A percentile compares a stretch with the other conserved stretches of the same genome.
Evolutionary conservation across 345 rosid genomes (phyloP).

Genomic region (Eucalyptus microcorys): DNA sequence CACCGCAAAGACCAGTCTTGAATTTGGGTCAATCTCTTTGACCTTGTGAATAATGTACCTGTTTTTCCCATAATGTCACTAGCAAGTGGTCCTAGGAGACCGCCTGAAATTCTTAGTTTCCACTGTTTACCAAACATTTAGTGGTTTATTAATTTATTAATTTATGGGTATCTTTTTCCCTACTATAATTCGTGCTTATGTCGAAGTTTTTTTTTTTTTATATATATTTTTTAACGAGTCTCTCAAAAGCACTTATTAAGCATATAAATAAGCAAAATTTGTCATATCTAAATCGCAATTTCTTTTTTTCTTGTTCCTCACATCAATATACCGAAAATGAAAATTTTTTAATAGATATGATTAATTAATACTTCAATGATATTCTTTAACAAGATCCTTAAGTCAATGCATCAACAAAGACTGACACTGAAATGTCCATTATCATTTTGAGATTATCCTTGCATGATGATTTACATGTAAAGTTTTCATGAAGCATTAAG

Average conservation of each 20-base stretch:
- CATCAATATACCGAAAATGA: not conserved
- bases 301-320: not conserved
- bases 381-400: not conserved
- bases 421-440: not conserved
- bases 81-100: not conserved
- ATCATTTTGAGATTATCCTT: not conserved
- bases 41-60: not conserved
- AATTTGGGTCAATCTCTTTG: not conserved
- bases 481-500: not conserved
- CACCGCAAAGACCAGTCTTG: not conserved
- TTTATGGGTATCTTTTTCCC: not conserved
- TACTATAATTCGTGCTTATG: not conserved
- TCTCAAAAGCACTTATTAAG: not conserved
- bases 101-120: not conserved
- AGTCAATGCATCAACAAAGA: not conserved
- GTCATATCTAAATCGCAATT: not conserved
- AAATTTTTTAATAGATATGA: not conserved
- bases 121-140: not conserved
- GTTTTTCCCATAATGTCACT: not conserved
- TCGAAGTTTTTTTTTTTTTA: not conserved
- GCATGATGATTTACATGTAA: not conserved
- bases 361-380: not conserved
- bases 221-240: not conserved
- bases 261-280: not conserved
- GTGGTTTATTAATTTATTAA: not conserved